phyloP scores from a whole-genome alignment of 306 rosid species.

The Prosopis cineraria region DNA sequence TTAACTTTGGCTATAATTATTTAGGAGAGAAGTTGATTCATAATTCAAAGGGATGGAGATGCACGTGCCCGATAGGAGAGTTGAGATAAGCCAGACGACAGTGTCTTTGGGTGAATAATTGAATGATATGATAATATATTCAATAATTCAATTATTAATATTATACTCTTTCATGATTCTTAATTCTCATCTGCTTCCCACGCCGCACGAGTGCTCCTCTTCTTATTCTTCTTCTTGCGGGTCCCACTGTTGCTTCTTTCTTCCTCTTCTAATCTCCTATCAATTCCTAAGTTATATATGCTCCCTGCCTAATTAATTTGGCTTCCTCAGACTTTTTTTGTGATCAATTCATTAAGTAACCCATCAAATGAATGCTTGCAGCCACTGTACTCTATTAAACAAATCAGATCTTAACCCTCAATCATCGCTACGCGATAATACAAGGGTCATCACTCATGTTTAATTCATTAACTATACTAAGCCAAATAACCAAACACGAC shows the following conservation, averaged over 20 bases:
- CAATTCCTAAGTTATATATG: not conserved
- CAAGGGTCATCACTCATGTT: no score
- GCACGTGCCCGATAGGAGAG: conserved; percentile 50
- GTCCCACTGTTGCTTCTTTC: conserved; percentile 35
- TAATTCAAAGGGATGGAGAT: conserved; percentile 40
- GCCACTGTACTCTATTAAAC: not conserved
- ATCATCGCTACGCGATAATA: conserved; percentile 54
- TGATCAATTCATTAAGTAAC: no score
- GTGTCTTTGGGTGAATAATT: conserved; percentile 8
- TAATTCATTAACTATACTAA: no score
- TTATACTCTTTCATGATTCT: not conserved
- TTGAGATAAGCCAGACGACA: no score
- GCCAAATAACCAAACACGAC: not conserved
- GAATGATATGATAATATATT: not conserved
- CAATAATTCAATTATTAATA: not conserved
- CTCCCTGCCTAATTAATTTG: not conserved
- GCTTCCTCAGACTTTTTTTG: not conserved
- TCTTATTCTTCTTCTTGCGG: not conserved
- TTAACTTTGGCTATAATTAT: no score
- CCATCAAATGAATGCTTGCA: no score
- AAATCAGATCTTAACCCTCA: not conserved
- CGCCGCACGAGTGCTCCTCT: conserved; percentile 50
- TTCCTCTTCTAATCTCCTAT: not conserved
- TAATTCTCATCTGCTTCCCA: conserved; percentile 36
- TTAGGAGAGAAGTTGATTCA: no score